Evolutionary conservation across 352 stramenopile species (phyloP).

Genomic region (Globisporangium solare): DNA sequence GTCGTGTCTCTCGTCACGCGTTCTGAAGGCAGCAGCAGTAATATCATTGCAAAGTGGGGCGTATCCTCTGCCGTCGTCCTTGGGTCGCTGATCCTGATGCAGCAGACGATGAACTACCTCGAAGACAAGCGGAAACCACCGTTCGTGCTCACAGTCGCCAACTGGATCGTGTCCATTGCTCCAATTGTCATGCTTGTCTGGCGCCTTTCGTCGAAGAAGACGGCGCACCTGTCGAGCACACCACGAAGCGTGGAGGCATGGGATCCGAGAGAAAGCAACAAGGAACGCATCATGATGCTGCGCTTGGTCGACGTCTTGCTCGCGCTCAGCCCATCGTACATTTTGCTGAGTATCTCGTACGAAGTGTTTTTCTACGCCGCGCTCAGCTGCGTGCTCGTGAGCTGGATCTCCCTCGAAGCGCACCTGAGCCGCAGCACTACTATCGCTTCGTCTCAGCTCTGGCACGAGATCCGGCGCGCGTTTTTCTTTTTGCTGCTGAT

Average conservation of each 20-base stretch:
- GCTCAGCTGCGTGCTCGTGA: constrained; percentile 48
- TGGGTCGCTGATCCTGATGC: constrained; percentile 35
- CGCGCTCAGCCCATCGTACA: constrained; percentile 52
- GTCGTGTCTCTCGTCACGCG: not conserved
- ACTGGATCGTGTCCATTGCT: constrained; percentile 45
- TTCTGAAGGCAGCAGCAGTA: not conserved
- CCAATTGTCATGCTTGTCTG: constrained; percentile 34
- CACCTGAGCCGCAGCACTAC: not conserved
- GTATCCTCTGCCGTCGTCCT: constrained; percentile 17
- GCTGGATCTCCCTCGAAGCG: constrained; percentile 57
- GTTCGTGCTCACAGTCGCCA: constrained; percentile 38
- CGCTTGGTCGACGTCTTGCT: constrained; percentile 56
- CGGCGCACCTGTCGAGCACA: too few relatives aligned
- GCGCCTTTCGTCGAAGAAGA: constrained; percentile 8
- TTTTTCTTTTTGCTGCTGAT: constrained; percentile 79
- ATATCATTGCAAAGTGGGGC: constrained; percentile 1
- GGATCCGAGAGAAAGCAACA: too few relatives aligned
- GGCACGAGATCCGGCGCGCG: constrained; percentile 53
- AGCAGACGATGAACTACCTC: constrained; percentile 52
- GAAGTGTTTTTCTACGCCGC: constrained; percentile 77
- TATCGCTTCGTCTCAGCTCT: constrained; percentile 4
- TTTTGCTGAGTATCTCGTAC: constrained; percentile 82
- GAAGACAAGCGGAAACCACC: constrained; percentile 47
- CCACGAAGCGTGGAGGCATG: too few relatives aligned
- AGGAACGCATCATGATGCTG: constrained; percentile 7